Conservation (phyloP, 768 basidiomycete genomes). For the Kwoniella dejecticola region DNA sequence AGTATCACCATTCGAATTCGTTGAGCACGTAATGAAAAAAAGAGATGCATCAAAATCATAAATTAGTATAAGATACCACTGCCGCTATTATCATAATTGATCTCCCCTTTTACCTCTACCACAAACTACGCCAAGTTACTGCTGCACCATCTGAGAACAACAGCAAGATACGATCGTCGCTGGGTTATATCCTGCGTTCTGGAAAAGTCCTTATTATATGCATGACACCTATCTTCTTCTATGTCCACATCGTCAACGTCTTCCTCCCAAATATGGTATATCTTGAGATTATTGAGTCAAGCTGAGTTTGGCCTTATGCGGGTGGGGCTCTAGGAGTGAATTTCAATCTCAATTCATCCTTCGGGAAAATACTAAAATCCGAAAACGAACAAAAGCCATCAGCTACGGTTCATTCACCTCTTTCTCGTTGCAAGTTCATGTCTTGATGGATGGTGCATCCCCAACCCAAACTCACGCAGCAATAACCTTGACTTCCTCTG, state of each 20-base stretch:
- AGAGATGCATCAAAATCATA: slow-evolving; percentile 6
- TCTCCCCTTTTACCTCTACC: not conserved
- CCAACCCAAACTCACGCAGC: slow-evolving; percentile 63
- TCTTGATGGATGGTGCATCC: not conserved
- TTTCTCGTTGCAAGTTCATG: no score
- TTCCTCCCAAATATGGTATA: no score
- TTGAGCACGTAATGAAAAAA: no score
- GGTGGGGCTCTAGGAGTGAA: slow-evolving; percentile 65
- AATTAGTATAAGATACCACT: not conserved
- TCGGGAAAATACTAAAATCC: slow-evolving; percentile 71
- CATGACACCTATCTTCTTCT: not conserved
- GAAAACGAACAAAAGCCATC: not conserved
- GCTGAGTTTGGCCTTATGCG: slow-evolving; percentile 28
- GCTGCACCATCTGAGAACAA: no score
- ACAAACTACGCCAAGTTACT: not conserved
- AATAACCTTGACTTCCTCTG: slow-evolving; percentile 85
- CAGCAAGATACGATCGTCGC: not conserved
- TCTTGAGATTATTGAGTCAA: no score
- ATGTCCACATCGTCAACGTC: no score
- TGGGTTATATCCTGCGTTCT: not conserved
- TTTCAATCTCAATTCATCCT: slow-evolving; percentile 82
- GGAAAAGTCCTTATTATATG: not conserved
- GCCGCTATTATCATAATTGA: not conserved
- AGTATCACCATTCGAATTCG: not conserved
- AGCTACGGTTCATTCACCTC: no score